Conservation (phyloP, 169 alveolate genomes). For the Plasmodium billcollinsi region DNA sequence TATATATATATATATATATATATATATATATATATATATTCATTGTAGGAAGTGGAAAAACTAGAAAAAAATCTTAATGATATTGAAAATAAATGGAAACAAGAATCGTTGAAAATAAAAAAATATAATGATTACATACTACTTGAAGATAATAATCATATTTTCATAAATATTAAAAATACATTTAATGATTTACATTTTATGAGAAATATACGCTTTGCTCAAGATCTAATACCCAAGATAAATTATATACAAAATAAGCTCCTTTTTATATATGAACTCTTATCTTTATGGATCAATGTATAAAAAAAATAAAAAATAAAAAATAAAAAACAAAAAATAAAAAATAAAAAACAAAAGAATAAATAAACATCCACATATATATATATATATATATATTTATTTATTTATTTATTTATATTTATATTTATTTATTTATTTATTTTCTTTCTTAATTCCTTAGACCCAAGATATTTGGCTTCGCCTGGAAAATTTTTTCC, state of each 20-base stretch:
- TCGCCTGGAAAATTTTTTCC: conserved; percentile 35
- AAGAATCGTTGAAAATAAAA: conserved; percentile 57
- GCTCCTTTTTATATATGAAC: conserved; percentile 45
- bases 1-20: background rate
- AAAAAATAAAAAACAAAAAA: background rate
- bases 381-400: background rate
- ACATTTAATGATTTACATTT: conserved; percentile 60
- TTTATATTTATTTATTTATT: background rate
- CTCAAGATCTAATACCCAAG: conserved; percentile 67
- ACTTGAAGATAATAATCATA: conserved; percentile 44
- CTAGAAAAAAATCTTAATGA: conserved; percentile 48
- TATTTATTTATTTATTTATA: background rate
- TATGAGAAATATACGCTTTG: conserved; percentile 68
- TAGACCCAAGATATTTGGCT: conserved; percentile 65
- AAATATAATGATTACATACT: conserved; percentile 52
- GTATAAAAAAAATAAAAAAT: conserved; percentile 12
- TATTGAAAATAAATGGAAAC: conserved; percentile 70
- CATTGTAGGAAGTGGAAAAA: conserved; percentile 70
- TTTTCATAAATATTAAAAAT: conserved; percentile 61
- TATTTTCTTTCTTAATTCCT: background rate
- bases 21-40: background rate
- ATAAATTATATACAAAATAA: conserved; percentile 61
- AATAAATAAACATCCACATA: background rate
- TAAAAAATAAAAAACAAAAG: background rate
- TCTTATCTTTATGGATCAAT: conserved; percentile 41